Percentiles rank a stretch among this genome's conserved stretches.
These are phyloP conservation scores for Musa balbisiana DNA, from an alignment of 202 grass and related monocot genomes.

Conservation along the genomic window DNA sequence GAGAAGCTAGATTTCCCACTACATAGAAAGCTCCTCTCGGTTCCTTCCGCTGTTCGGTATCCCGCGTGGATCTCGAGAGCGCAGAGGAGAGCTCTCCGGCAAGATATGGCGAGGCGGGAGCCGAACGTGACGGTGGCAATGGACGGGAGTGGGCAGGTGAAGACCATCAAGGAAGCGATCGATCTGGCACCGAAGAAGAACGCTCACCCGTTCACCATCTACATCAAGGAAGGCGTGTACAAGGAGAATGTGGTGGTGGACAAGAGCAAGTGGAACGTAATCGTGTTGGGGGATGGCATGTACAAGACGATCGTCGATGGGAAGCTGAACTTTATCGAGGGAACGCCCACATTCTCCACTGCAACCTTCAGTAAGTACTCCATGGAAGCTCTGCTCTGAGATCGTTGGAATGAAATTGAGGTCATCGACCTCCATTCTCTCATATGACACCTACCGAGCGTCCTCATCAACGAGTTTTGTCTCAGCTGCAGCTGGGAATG, in stretches of 20 bases:
- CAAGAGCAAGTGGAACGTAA: slow-evolving; percentile 9
- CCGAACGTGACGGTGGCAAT: slow-evolving; percentile 21
- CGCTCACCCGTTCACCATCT: slow-evolving; percentile 10
- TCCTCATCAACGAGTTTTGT: too few relatives aligned
- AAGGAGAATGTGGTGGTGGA: slow-evolving; percentile 11
- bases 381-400: too few relatives aligned
- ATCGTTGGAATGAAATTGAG: too few relatives aligned
- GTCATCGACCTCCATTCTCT: too few relatives aligned
- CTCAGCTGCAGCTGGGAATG: slow-evolving; percentile 8
- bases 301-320: slow-evolving; percentile 13
- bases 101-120: not conserved
- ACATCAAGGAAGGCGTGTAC: slow-evolving; percentile 20
- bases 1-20: not conserved
- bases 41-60: not conserved
- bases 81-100: not conserved
- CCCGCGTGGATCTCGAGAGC: not conserved
- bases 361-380: slow-evolving; percentile 20
- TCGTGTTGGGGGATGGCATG: slow-evolving; percentile 14
- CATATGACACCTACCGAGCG: too few relatives aligned
- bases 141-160: slow-evolving; percentile 15
- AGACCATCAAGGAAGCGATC: slow-evolving; percentile 16
- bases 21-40: slow-evolving; percentile 9
- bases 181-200: not conserved
- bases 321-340: not conserved
- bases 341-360: slow-evolving; percentile 1